Evolutionary conservation across 805 yeast species (phyloP).

Genomic region (Wickerhamiella azyma): DNA sequence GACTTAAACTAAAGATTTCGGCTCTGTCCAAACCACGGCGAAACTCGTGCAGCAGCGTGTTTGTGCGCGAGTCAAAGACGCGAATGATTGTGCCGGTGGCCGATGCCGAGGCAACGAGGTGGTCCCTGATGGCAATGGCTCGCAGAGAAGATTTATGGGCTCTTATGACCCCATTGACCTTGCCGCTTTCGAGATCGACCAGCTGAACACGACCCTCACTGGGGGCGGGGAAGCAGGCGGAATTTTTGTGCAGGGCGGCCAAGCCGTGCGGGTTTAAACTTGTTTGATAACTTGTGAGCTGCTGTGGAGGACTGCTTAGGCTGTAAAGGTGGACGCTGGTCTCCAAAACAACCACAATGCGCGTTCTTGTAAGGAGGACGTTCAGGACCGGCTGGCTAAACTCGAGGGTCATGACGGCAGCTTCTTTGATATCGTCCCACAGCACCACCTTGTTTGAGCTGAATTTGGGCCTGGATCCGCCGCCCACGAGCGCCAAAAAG

Average conservation of each 20-base stretch:
- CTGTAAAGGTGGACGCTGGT: slow-evolving; percentile 63
- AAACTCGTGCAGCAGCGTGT: slow-evolving; percentile 66
- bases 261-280: slow-evolving; percentile 47
- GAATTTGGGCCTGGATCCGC: slow-evolving; percentile 67
- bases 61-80: slow-evolving; percentile 52
- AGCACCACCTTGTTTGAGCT: slow-evolving; percentile 69
- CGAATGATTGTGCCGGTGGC: slow-evolving; percentile 72
- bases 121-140: slow-evolving; percentile 49
- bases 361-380: slow-evolving; percentile 58
- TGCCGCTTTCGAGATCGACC: slow-evolving; percentile 54
- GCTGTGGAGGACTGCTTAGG: slow-evolving; percentile 65
- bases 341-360: slow-evolving; percentile 59
- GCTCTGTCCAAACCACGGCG: slow-evolving; percentile 86
- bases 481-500: slow-evolving; percentile 80
- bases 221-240: slow-evolving; percentile 67
- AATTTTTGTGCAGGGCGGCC: slow-evolving; percentile 40
- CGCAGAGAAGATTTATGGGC: slow-evolving; percentile 62
- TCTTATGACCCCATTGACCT: slow-evolving; percentile 51
- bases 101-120: slow-evolving; percentile 66
- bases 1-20: slow-evolving; percentile 64
- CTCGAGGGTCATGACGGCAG: slow-evolving; percentile 57
- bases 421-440: slow-evolving; percentile 83
- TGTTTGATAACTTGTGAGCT: slow-evolving; percentile 52
- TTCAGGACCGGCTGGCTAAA: slow-evolving; percentile 64
- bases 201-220: slow-evolving; percentile 66